Base-by-base conservation (phyloP, 768 basidiomycete genomes). In the Dendrothele bispora region DNA sequence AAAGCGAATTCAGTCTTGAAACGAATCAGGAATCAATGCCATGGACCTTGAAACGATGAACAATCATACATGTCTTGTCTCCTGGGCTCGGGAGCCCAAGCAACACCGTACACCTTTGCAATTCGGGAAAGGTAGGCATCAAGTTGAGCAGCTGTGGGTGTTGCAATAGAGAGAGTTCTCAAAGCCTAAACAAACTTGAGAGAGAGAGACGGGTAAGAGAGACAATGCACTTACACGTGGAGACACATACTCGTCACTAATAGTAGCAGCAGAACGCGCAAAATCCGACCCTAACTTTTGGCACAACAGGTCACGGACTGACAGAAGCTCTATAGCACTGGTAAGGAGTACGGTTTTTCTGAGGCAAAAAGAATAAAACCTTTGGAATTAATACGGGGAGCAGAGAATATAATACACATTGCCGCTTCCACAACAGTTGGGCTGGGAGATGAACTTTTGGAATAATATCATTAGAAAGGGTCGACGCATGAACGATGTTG, bases 301-400 rank as follows among this genome's bases (percentile, higher is more conserved):
- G 5, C 75, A 64, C 49, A 90, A 74, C 42, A 79, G 55, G 37
- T 79, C 76, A 44, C 83, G 74, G 43, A 82, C 73, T 21, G 62
- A 48, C 26, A 74, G 67, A 37, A 91, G 73, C 43, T 90, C 88
- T 91, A 49, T n/a, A n/a, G n/a, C n/a, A n/a, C n/a, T n/a, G n/a
- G 27, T 20, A 17, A 27, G 38, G 22, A 41, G 25, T 29, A 26
- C 8, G 39, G 61, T 39, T 54, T 37, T n/a, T n/a, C 15, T 17
- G 14, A 17, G n/a, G n/a, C n/a, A 38, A 34, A 30, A 20, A 28
- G 34, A 2, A 39, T 20, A 34, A 17, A 34, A 86, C 88, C 88
- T 76, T 74, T 80, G 7, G 72, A 80, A 22, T 80, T 79, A 3
- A 75, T 61, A 36, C 74, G 72, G 20, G 79, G 77, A 1, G 80